These are phyloP conservation scores for Podospora australis DNA, from an alignment of 495 filamentous ascomycete genomes.

Conservation along the genomic window DNA sequence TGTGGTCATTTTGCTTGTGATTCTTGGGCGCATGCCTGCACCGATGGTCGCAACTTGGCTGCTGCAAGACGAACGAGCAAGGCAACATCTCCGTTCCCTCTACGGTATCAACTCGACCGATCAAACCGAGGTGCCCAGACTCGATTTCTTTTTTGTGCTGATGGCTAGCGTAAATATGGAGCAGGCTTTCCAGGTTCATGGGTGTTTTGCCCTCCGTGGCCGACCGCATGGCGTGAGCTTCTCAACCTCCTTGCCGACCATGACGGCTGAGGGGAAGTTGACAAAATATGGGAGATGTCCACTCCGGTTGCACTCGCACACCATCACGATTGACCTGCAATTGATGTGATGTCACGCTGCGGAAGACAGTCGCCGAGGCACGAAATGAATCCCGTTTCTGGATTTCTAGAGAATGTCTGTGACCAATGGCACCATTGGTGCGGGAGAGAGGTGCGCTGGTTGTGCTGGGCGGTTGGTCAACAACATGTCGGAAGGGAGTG, in stretches of 20 bases:
- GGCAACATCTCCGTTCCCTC: no score
- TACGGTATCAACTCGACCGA: background rate
- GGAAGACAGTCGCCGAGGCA: background rate
- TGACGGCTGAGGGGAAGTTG: background rate
- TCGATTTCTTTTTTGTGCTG: background rate
- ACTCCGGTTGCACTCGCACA: no score
- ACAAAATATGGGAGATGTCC: background rate
- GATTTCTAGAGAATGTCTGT: no score
- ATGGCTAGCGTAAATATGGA: no score
- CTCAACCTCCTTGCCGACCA: no score
- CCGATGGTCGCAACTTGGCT: background rate
- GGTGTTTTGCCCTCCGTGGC: background rate
- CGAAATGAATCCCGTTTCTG: background rate
- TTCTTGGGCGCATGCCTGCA: background rate
- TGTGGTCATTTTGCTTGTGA: background rate
- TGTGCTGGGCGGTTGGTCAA: background rate
- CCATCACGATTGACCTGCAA: no score
- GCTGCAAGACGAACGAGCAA: background rate
- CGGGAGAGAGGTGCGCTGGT: background rate
- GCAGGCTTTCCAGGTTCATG: background rate
- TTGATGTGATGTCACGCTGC: constrained; percentile 1
- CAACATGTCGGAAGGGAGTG: background rate
- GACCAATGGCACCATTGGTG: no score
- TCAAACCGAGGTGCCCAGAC: background rate
- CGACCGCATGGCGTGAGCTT: background rate